Conservation (phyloP, 768 basidiomycete genomes). For the Mycena vitilis region DNA sequence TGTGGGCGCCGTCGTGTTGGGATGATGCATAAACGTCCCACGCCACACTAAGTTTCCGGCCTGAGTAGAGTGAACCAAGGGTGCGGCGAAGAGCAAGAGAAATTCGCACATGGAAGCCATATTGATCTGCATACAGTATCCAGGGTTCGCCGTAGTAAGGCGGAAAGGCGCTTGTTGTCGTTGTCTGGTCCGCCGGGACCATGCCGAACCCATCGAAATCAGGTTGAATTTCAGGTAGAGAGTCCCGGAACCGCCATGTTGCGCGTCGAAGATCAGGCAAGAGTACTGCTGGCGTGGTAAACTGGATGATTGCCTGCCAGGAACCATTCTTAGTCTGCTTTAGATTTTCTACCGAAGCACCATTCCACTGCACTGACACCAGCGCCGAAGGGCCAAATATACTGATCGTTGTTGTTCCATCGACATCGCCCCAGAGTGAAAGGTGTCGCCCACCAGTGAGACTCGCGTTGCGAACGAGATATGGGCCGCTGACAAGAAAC, state of each 20-base stretch:
- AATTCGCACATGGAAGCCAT: constrained; percentile 57
- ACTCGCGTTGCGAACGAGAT: constrained; percentile 54
- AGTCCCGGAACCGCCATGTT: constrained; percentile 65
- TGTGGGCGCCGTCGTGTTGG: constrained; percentile 22
- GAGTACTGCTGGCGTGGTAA: background rate
- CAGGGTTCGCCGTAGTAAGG: constrained; percentile 65
- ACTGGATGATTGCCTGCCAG: constrained; percentile 21
- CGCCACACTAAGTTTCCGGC: constrained; percentile 34
- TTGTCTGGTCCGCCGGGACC: constrained; percentile 63
- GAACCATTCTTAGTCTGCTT: constrained; percentile 36
- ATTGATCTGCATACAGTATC: constrained; percentile 69
- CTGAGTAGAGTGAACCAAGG: background rate
- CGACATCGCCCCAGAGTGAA: constrained; percentile 64
- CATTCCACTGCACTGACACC: constrained; percentile 26
- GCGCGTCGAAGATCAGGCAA: constrained; percentile 42
- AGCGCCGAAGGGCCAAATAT: constrained; percentile 40
- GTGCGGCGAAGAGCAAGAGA: too few relatives aligned
- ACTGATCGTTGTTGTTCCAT: constrained; percentile 46
- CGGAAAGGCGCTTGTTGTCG: constrained; percentile 62
- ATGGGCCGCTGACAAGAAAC: constrained; percentile 57
- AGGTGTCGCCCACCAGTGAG: constrained; percentile 46
- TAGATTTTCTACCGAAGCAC: constrained; percentile 8
- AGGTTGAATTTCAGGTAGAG: constrained; percentile 64
- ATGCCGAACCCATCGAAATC: constrained; percentile 63
- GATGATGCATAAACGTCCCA: constrained; percentile 27